Evolutionary conservation across 108 stramenopile genomes (phyloP).

Genomic region (Fragilaria radians): DNA sequence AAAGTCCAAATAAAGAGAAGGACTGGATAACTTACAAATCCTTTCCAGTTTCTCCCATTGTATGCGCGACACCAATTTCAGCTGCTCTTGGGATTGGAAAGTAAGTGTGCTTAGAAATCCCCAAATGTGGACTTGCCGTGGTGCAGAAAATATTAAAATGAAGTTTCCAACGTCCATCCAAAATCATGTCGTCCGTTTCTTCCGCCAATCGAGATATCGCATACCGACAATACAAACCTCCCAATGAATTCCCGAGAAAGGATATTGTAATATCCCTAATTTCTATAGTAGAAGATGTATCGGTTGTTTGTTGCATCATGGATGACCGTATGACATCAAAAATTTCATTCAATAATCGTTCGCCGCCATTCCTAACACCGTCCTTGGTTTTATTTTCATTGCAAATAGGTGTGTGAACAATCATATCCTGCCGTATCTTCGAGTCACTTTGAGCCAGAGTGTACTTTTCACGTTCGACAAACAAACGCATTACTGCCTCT

Average conservation of each 20-base stretch:
- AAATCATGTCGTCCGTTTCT: conserved; percentile 3
- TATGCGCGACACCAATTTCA: conserved; percentile 49
- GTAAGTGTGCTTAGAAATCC: conserved; percentile 69
- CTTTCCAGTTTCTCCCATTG: conserved; percentile 54
- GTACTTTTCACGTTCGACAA: background rate
- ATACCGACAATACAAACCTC: conserved; percentile 77
- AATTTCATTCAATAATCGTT: conserved; percentile 67
- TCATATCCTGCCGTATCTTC: conserved; percentile 23
- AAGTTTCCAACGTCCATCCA: conserved; percentile 17
- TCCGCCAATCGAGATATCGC: conserved; percentile 57
- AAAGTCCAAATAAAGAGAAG: too few species aligned
- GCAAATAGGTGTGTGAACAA: conserved; percentile 56
- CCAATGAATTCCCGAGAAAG: conserved; percentile 78
- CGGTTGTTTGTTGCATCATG: conserved; percentile 24
- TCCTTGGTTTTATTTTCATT: conserved; percentile 77
- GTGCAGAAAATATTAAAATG: conserved; percentile 75
- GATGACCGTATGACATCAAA: conserved; percentile 42
- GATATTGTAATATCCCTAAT: conserved; percentile 52
- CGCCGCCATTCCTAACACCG: conserved; percentile 71
- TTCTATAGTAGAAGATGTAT: conserved; percentile 3
- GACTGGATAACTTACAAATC: conserved; percentile 31
- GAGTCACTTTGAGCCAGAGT: background rate
- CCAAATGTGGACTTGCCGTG: conserved; percentile 83
- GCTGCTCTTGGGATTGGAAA: conserved; percentile 65
- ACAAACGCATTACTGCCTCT: conserved; percentile 22